Evolutionary conservation across 2,329 filamentous ascomycete genomes (phyloP), one percentile per base, ranked within the genome.

Genomic region (Fusarium sp.): DNA sequence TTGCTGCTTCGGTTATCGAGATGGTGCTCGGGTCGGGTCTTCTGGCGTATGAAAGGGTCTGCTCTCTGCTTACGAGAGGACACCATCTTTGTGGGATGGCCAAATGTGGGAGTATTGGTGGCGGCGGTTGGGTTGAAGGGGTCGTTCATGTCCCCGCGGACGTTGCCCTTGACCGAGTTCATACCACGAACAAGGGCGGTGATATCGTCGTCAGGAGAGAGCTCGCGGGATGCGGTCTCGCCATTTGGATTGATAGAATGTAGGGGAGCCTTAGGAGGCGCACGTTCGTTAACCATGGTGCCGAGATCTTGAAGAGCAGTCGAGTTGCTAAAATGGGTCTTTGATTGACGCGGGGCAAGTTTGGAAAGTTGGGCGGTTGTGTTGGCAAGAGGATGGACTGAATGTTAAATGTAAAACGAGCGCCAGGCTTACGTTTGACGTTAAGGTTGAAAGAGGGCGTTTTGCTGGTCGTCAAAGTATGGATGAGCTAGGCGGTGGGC

Each of bases 11-110:
- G 79, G 58, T 72, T 77, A 60, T 81, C 83, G 44, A 85, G 81
- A 74, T 89, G 87, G 70, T 87, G 86, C 74, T 89, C 87, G 2
- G 87, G 87, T 4, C 86, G 83, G 52, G 80, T 85, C 75, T 82
- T 86, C 48, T 84, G 84, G 68, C 85, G 83, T 54, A 86, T 83
- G 75, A 89, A 89, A 59, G 87, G 77, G 71, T 83, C 81, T 61
- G 86, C 86, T 76, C 86, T 86, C 74, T 86, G 84, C 74, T 88
- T 86, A 75, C 84, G 83, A 74, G 82, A 83, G 43, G 84, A 84
- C 74, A 82, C 77, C 72, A 84, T 80, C 74, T 82, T 82, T 50
- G 77, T 76, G 42, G 81, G 77, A 57, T 83, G 81, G 4, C 80
- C 78, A 69, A 81, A 79, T 19, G 76, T 74, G 54, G 79, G 76